A percentile compares a stretch with the other conserved stretches of the same genome.
These are phyloP conservation scores for Volvox carteri DNA, from an alignment of 163 green algal species.

Conservation along the genomic window DNA sequence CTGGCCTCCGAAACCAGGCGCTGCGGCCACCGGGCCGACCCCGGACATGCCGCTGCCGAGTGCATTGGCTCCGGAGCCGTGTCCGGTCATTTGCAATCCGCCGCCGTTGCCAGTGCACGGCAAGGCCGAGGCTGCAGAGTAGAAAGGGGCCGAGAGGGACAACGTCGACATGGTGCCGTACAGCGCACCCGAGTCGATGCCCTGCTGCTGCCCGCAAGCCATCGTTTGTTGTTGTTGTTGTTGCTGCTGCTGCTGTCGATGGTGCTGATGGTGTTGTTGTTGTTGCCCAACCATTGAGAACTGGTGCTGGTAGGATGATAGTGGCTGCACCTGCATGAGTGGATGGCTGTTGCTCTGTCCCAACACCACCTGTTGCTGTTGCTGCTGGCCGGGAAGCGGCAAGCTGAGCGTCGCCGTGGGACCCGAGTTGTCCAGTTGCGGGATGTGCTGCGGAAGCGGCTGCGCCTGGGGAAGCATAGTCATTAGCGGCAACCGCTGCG, in stretches of 20 bases:
- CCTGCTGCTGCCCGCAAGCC: neutral
- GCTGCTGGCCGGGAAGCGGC: neutral
- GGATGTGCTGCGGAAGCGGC: slow-evolving; percentile 5
- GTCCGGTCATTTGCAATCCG: neutral
- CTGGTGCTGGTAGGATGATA: slow-evolving; percentile 18
- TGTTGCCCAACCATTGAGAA: neutral
- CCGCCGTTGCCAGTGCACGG: neutral
- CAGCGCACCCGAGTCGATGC: neutral
- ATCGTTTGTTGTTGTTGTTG: neutral
- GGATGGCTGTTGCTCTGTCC: slow-evolving; percentile 9
- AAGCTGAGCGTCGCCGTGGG: neutral
- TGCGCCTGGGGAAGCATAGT: neutral
- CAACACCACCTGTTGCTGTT: neutral
- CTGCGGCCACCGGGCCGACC: neutral
- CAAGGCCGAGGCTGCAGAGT: neutral
- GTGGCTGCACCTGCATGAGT: neutral
- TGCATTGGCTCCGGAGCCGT: neutral
- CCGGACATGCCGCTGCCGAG: neutral
- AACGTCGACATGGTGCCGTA: slow-evolving; percentile 11
- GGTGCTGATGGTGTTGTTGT: neutral
- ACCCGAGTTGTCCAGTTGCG: neutral
- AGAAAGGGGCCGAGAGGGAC: slow-evolving; percentile 4
- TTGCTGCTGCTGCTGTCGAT: neutral
- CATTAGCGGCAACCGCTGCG: neutral
- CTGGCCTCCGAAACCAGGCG: neutral